A percentile compares a stretch with the other conserved stretches of the same genome.
phyloP scores from a whole-genome alignment of 495 filamentous ascomycete species.

The Lasiosphaeria ovina region DNA sequence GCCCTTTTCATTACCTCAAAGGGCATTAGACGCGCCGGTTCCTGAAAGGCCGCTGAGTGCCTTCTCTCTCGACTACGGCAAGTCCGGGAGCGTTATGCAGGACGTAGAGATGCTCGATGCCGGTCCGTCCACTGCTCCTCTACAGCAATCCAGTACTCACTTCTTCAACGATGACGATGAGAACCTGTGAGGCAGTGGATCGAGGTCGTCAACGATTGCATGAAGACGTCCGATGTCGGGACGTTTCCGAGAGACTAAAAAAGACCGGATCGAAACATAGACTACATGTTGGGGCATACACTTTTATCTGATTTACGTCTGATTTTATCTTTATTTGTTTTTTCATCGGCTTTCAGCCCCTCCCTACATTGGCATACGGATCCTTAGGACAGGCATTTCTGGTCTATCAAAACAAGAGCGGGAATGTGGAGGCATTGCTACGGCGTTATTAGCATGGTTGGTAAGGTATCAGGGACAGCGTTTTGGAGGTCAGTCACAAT shows the following conservation, averaged over 20 bases:
- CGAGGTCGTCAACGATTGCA: background rate
- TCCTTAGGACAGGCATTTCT: slow-evolving; percentile 16
- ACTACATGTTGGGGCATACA: too few species aligned
- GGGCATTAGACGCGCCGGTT: slow-evolving; percentile 33
- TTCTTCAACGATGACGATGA: slow-evolving; percentile 51
- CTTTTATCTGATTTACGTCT: too few species aligned
- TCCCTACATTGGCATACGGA: slow-evolving; percentile 14
- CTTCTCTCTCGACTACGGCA: slow-evolving; percentile 30
- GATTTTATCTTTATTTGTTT: too few species aligned
- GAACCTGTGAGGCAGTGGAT: background rate
- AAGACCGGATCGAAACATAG: too few species aligned
- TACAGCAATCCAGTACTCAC: slow-evolving; percentile 35
- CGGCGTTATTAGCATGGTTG: slow-evolving; percentile 27
- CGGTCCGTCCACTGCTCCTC: slow-evolving; percentile 44
- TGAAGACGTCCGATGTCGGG: background rate
- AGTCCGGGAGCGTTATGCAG: slow-evolving; percentile 27
- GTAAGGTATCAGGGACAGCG: slow-evolving; percentile 4
- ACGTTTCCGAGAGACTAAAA: background rate
- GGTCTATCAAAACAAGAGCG: slow-evolving; percentile 12
- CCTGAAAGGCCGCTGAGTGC: slow-evolving; percentile 43
- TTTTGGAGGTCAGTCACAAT: too few species aligned
- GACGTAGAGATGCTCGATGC: slow-evolving; percentile 51
- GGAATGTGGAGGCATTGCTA: slow-evolving; percentile 23
- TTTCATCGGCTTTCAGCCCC: too few species aligned
- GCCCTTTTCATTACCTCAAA: slow-evolving; percentile 34